These are phyloP conservation scores for Gentiana straminea DNA, from an alignment of 257 asterid species.

Conservation along the genomic window DNA sequence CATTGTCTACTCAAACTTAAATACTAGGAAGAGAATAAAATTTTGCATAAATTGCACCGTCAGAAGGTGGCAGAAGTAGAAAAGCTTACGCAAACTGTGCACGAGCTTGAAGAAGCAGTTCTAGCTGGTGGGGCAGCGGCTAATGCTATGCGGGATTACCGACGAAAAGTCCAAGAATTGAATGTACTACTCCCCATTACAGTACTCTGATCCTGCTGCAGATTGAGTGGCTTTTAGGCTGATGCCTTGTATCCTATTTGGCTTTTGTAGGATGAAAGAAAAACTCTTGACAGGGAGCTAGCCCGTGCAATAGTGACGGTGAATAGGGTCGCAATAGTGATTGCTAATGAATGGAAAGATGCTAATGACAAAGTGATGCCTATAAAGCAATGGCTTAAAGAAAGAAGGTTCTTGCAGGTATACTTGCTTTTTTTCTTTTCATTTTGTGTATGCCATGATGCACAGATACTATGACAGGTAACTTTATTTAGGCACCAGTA, in stretches of 20 bases:
- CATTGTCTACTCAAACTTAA: background rate
- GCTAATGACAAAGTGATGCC: slow-evolving; percentile 98
- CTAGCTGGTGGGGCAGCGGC: slow-evolving; percentile 99
- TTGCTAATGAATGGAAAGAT: slow-evolving; percentile 98
- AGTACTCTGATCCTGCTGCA: background rate
- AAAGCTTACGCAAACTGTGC: slow-evolving; percentile 12
- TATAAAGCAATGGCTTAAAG: slow-evolving; percentile 95
- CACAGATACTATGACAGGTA: too few species aligned
- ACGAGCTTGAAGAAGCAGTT: slow-evolving; percentile 98
- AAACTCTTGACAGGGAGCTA: slow-evolving; percentile 92
- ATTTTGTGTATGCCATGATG: too few species aligned
- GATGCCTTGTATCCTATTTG: too few species aligned
- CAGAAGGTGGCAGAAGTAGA: slow-evolving; percentile 26
- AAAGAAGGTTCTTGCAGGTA: slow-evolving; percentile 89
- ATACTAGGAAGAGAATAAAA: slow-evolving; percentile 87
- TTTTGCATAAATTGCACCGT: slow-evolving; percentile 85
- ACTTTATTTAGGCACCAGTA: too few species aligned
- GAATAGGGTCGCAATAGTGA: slow-evolving; percentile 95
- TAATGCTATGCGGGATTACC: slow-evolving; percentile 96
- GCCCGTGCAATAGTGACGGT: slow-evolving; percentile 99
- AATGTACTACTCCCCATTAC: slow-evolving; percentile 41
- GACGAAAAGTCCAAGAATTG: slow-evolving; percentile 97
- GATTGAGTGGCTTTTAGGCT: slow-evolving; percentile 7
- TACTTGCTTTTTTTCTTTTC: background rate
- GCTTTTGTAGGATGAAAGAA: slow-evolving; percentile 70